Conservation (phyloP, 345 rosid species). For the Stellera chamaejasme region DNA sequence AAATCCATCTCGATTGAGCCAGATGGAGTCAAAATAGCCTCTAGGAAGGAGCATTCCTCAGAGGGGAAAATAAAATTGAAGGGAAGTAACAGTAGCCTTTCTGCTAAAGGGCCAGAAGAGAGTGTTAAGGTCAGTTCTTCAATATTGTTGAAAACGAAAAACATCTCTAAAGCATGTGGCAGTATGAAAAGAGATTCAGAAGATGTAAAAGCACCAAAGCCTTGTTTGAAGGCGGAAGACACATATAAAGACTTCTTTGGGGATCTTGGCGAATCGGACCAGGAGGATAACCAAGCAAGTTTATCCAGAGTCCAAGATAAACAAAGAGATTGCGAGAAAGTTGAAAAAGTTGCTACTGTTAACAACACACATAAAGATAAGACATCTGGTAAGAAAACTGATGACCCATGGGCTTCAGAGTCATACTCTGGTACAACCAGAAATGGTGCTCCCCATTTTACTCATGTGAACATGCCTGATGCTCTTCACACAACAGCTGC, state of each 20-base stretch:
- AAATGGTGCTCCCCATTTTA: conserved; percentile 26
- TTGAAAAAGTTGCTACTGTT: conserved; percentile 29
- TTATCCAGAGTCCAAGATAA: conserved; percentile 25
- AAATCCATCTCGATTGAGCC: conserved; percentile 28
- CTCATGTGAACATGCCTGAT: conserved; percentile 32
- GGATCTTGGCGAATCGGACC: conserved; percentile 50
- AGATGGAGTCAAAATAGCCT: conserved; percentile 30
- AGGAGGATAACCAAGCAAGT: conserved; percentile 43
- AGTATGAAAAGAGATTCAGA: conserved; percentile 32
- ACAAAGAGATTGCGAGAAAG: conserved; percentile 26
- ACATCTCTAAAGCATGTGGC: conserved; percentile 26
- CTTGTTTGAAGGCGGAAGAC: conserved; percentile 42
- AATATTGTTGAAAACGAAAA: conserved; percentile 36
- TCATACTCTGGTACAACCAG: conserved; percentile 18
- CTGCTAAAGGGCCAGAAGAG: conserved; percentile 32
- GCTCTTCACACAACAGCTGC: conserved; percentile 28
- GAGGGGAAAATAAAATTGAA: conserved; percentile 44
- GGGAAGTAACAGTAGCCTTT: conserved; percentile 32
- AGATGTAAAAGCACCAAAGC: conserved; percentile 36
- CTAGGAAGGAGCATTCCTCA: conserved; percentile 39
- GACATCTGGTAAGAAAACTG: conserved; percentile 25
- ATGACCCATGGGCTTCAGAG: conserved; percentile 25
- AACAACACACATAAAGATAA: conserved; percentile 34
- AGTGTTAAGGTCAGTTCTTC: conserved; percentile 33
- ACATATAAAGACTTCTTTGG: conserved; percentile 69